These are phyloP conservation scores for Syncephalastrum monosporum DNA, from an alignment of 371 early-diverging fungal species.

Conservation along the genomic window DNA sequence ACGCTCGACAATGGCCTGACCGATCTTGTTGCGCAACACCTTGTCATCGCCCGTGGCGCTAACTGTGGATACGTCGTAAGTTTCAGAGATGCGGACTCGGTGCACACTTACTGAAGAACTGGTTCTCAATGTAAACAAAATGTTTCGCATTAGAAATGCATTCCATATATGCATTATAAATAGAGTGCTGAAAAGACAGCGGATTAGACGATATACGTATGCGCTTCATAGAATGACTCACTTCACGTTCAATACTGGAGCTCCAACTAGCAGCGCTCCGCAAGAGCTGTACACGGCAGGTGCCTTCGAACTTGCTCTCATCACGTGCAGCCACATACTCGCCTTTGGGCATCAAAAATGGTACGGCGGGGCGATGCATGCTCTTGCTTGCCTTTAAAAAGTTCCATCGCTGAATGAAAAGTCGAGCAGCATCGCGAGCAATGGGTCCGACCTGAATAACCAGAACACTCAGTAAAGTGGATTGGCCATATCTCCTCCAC, in stretches of 20 bases:
- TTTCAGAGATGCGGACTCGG: background rate
- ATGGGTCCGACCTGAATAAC: constrained; percentile 58
- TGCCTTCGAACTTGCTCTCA: constrained; percentile 59
- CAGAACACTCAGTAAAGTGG: constrained; percentile 8
- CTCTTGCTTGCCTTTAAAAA: constrained; percentile 74
- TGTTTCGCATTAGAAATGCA: constrained; percentile 78
- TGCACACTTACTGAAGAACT: constrained; percentile 74
- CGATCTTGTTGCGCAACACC: constrained; percentile 28
- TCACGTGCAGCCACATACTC: constrained; percentile 72
- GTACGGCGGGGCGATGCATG: constrained; percentile 60
- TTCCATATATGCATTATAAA: constrained; percentile 82
- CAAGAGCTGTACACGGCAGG: constrained; percentile 70
- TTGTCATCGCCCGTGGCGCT: constrained; percentile 37
- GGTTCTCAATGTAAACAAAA: constrained; percentile 93
- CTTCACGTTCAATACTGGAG: constrained; percentile 59
- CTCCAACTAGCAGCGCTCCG: constrained; percentile 72
- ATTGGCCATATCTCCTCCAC: too few species aligned
- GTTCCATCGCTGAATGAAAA: constrained; percentile 94
- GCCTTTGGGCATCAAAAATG: constrained; percentile 76
- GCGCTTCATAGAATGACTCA: constrained; percentile 3
- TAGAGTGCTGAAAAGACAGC: constrained; percentile 56
- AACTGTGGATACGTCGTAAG: constrained; percentile 8
- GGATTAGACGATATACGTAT: background rate
- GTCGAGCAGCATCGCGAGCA: constrained; percentile 85
- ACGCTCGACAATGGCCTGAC: constrained; percentile 67